Conservation (phyloP, 495 filamentous ascomycete genomes). For the Hypoxylon perforatum region DNA sequence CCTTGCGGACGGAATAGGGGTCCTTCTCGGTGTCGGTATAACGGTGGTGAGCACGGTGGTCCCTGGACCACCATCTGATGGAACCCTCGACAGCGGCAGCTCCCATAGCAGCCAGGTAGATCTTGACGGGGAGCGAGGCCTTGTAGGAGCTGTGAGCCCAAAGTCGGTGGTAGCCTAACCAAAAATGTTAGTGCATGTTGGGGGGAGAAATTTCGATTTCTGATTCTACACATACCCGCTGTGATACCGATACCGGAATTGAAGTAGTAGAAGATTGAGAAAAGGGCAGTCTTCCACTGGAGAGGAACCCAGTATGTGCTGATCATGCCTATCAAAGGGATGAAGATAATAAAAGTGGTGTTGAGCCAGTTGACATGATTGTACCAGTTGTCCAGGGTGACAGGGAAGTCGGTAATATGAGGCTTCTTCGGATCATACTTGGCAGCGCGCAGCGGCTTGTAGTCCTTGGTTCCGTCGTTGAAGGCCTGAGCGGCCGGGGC, state of each 20-base stretch:
- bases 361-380: slow-evolving; percentile 98
- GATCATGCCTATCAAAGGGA: slow-evolving; percentile 81
- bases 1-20: slow-evolving; percentile 98
- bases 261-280: slow-evolving; percentile 90
- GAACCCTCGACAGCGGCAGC: slow-evolving; percentile 97
- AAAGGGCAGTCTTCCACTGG: slow-evolving; percentile 78
- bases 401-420: slow-evolving; percentile 69
- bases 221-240: slow-evolving; percentile 68
- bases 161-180: slow-evolving; percentile 82
- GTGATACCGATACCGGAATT: slow-evolving; percentile 91
- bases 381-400: slow-evolving; percentile 91
- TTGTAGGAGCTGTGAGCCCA: slow-evolving; percentile 98
- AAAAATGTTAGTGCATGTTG: slow-evolving; percentile 32
- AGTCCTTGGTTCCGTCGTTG: slow-evolving; percentile 62
- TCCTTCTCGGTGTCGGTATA: slow-evolving; percentile 99
- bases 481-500: slow-evolving; percentile 49
- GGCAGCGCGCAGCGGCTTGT: slow-evolving; percentile 55
- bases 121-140: slow-evolving; percentile 84
- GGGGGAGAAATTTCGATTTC: neutral
- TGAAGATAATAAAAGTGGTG: slow-evolving; percentile 83
- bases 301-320: slow-evolving; percentile 86
- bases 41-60: slow-evolving; percentile 97
- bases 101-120: slow-evolving; percentile 91
- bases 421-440: slow-evolving; percentile 62
- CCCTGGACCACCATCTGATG: slow-evolving; percentile 96